Percentiles rank a stretch among this genome's conserved stretches.
Conservation (phyloP, 345 rosid species). For the Salix arbutifolia region DNA sequence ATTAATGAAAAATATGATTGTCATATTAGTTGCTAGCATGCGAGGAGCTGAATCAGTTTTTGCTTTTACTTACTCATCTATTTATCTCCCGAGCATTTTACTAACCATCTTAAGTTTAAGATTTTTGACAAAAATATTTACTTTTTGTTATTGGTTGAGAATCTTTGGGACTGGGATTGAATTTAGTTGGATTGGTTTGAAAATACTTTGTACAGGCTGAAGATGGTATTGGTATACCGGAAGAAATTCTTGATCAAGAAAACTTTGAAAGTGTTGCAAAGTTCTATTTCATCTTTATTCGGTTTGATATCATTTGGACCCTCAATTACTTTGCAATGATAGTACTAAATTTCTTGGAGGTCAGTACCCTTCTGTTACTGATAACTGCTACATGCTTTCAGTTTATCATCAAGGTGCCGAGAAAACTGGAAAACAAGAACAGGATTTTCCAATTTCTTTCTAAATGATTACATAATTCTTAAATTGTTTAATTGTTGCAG, state of each 20-base stretch:
- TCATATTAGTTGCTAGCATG: no score
- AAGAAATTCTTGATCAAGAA: conserved; percentile 70
- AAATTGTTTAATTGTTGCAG: conserved; percentile 36
- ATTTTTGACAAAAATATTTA: no score
- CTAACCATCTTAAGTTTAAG: no score
- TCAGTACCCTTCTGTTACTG: conserved; percentile 19
- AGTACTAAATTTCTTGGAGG: conserved; percentile 82
- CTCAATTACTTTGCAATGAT: conserved; percentile 80
- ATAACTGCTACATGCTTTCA: neutral
- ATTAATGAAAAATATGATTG: no score
- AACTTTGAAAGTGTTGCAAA: conserved; percentile 61
- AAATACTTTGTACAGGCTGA: conserved; percentile 55
- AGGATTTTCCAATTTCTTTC: neutral
- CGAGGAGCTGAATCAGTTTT: no score
- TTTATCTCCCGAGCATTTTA: no score
- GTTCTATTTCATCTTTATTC: conserved; percentile 55
- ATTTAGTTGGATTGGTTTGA: neutral
- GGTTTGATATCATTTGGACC: conserved; percentile 71
- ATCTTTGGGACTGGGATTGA: no score
- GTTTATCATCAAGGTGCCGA: neutral
- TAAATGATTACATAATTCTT: conserved; percentile 8
- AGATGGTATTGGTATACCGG: conserved; percentile 92
- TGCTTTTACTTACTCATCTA: no score
- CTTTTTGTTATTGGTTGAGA: no score
- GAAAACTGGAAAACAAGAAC: neutral